phyloP scores from a whole-genome alignment of 768 basidiomycete genomes.

The Amanita molliuscula region DNA sequence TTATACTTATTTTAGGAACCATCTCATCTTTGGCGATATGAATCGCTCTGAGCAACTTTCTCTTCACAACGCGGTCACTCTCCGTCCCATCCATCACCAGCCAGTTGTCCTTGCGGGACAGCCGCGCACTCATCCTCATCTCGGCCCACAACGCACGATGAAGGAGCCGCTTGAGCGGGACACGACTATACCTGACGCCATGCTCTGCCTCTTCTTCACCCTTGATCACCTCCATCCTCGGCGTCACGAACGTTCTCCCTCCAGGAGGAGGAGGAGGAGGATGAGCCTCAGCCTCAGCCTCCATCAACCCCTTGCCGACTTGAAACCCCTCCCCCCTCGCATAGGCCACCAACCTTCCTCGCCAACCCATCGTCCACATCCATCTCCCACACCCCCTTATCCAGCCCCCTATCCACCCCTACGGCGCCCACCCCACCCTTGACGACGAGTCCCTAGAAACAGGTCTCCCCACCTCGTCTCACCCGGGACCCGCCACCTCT shows the following conservation, averaged over 20 bases:
- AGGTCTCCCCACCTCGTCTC: slow-evolving; percentile 17
- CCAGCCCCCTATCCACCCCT: neutral
- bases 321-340: slow-evolving; percentile 2
- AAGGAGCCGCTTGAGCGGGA: slow-evolving; percentile 9
- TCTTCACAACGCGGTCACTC: neutral
- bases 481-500: slow-evolving; percentile 1
- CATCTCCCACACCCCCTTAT: neutral
- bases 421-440: too few relatives aligned
- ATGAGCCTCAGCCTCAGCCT: too few relatives aligned
- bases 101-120: neutral
- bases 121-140: neutral
- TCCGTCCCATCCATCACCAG: too few relatives aligned
- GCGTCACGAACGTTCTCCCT: slow-evolving; percentile 3
- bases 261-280: too few relatives aligned
- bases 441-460: slow-evolving; percentile 14
- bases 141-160: slow-evolving; percentile 9
- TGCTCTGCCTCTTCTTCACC: slow-evolving; percentile 7
- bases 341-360: slow-evolving; percentile 6
- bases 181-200: slow-evolving; percentile 1
- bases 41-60: neutral
- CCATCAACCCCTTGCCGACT: neutral
- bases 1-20: too few relatives aligned
- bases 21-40: neutral
- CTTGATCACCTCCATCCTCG: slow-evolving; percentile 10
- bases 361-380: slow-evolving; percentile 6